These are phyloP conservation scores for Rhodamnia argentea DNA, from an alignment of 345 rosid species.

Conservation along the genomic window DNA sequence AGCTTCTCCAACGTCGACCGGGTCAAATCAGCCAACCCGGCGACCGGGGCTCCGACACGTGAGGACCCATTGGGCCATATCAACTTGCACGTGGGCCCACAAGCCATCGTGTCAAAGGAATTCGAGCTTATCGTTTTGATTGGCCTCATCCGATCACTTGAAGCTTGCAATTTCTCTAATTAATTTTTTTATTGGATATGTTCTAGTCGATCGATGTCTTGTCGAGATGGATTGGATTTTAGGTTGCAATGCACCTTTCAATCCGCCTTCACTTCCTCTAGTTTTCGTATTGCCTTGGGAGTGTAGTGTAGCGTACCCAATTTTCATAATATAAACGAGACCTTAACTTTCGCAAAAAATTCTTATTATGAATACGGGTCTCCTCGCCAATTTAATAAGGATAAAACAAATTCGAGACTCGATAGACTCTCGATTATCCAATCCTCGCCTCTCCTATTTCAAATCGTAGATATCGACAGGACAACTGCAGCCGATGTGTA, in stretches of 20 bases:
- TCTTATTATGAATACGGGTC: not conserved
- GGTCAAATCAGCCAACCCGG: not conserved
- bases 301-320: too few relatives aligned
- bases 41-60: not conserved
- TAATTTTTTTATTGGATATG: rapidly evolving
- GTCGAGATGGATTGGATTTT: not conserved
- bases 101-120: not conserved
- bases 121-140: not conserved
- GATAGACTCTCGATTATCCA: not conserved
- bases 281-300: not conserved
- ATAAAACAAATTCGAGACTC: not conserved
- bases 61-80: not conserved
- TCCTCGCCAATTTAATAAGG: not conserved
- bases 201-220: not conserved
- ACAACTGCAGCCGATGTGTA: not conserved
- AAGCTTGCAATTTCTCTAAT: not conserved
- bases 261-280: not conserved
- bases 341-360: too few relatives aligned
- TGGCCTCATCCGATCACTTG: not conserved
- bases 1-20: not conserved
- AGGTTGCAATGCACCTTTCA: not conserved
- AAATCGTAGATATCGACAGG: not conserved
- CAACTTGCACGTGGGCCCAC: not conserved
- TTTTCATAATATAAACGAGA: not conserved
- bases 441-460: not conserved